Conservation (phyloP, 192 early-diverging fungal genomes). For the Mortierella alpina region DNA sequence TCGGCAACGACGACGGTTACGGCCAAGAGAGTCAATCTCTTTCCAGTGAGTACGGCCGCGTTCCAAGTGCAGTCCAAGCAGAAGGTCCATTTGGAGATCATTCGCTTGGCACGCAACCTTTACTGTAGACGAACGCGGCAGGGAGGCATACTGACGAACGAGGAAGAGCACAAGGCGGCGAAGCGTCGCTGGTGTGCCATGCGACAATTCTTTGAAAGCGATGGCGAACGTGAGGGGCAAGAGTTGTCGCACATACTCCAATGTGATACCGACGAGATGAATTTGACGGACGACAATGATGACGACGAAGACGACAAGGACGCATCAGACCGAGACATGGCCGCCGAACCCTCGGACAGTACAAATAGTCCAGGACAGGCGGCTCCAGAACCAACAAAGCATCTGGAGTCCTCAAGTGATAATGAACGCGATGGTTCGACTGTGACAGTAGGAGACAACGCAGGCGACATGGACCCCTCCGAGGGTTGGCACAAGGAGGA, state of each 20-base stretch:
- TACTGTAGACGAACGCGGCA: conserved; percentile 41
- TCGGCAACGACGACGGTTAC: background rate
- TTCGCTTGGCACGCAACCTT: conserved; percentile 51
- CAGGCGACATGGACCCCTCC: no score
- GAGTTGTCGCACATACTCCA: conserved; percentile 8
- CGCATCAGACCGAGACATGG: background rate
- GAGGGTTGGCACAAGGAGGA: conserved; percentile 1
- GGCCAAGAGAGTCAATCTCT: conserved; percentile 25
- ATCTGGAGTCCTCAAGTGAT: no score
- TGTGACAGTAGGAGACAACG: no score
- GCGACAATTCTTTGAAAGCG: conserved; percentile 29
- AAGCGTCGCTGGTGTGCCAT: conserved; percentile 24
- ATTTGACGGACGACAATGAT: conserved; percentile 7
- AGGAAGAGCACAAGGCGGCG: conserved; percentile 21
- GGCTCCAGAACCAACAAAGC: background rate
- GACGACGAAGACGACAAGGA: conserved; percentile 7
- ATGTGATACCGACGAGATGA: conserved; percentile 40
- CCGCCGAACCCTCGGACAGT: background rate
- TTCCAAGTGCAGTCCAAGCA: conserved; percentile 35
- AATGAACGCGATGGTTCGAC: no score
- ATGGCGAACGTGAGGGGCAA: conserved; percentile 20
- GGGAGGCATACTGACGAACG: conserved; percentile 12
- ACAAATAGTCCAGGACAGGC: background rate
- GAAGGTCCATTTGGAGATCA: conserved; percentile 39
- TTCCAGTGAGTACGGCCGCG: conserved; percentile 35